Percentiles rank a stretch among this genome's conserved stretches.
These are phyloP conservation scores for Saturnispora serradocipensis DNA, from an alignment of 805 yeast species.

Conservation along the genomic window DNA sequence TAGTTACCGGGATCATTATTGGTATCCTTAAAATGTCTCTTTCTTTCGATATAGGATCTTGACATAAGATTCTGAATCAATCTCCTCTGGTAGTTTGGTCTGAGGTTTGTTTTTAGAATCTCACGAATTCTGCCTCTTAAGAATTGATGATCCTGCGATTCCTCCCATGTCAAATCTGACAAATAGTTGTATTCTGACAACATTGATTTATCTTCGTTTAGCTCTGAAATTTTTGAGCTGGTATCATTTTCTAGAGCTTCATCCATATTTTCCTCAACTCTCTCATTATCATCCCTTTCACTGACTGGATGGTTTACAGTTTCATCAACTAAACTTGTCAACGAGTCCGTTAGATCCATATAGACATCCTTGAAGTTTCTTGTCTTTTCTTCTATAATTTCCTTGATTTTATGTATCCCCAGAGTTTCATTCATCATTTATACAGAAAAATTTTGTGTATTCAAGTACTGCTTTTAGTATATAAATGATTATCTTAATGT, in stretches of 20 bases:
- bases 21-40: slow-evolving; percentile 16
- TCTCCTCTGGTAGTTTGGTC: slow-evolving; percentile 36
- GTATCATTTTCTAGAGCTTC: slow-evolving; percentile 11
- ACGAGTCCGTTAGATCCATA: slow-evolving; percentile 19
- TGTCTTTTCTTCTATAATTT: not conserved
- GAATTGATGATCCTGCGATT: slow-evolving; percentile 27
- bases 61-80: slow-evolving; percentile 60
- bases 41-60: slow-evolving; percentile 50
- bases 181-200: slow-evolving; percentile 12
- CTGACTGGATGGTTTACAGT: slow-evolving; percentile 42
- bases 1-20: too few relatives aligned
- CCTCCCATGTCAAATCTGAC: slow-evolving; percentile 26
- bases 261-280: slow-evolving; percentile 24
- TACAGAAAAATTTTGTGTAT: not conserved
- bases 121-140: slow-evolving; percentile 41
- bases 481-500: not conserved
- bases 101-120: slow-evolving; percentile 33
- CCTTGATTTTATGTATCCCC: not conserved
- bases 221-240: not conserved
- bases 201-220: not conserved
- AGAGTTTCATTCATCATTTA: not conserved
- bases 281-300: not conserved
- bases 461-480: not conserved
- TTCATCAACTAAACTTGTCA: slow-evolving; percentile 35
- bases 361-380: slow-evolving; percentile 14